Evolutionary conservation across 768 basidiomycete genomes (phyloP), one percentile per base, ranked within the genome.

Genomic region (Daedaleopsis nitida): DNA sequence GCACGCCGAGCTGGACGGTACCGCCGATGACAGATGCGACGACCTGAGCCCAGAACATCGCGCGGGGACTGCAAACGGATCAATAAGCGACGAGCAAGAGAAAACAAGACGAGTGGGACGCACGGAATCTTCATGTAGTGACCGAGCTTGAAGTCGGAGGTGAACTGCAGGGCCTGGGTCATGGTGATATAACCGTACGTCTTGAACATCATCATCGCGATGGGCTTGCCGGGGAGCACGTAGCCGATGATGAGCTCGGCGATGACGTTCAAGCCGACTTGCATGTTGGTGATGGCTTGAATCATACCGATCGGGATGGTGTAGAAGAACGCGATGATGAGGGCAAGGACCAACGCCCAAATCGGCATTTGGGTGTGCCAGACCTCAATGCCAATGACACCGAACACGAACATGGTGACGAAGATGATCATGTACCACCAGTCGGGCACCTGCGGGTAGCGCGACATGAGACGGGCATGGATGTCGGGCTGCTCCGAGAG

Each of bases 161-260:
- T 82, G 76, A 92, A 93, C 45, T 75, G 76, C 44, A 92, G 70
- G 1, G 90, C 89, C 73, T 88, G 86, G 2, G 79, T 78, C 81
- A 86, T 84, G 52, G 83, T 86, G 59, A 88, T 86, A 66, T 89
- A 91, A 35, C 91, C 89, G 80, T 81, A 91, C 0, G 88, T 89
- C 82, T 91, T 92, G 81, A 92, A 92, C 78, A 92, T 77, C 91
- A 93, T 91, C 81, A 86, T 90, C 0, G 92, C 91, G 58, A 92
- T 71, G 6, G 91, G 89, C 16, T 82, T 83, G 2, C 92, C 91
- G 13, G 91, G 92, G 44, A 91, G 80, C 24, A 82, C 84, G 67
- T 91, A 92, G 56, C 92, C 92, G 27, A 92, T 85, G 63, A 94
- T 86, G 43, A 92, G 76, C 73, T 94, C 92, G 3, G 91, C 86